Conservation (phyloP, 345 rosid genomes). For the Sonneratia alba region DNA sequence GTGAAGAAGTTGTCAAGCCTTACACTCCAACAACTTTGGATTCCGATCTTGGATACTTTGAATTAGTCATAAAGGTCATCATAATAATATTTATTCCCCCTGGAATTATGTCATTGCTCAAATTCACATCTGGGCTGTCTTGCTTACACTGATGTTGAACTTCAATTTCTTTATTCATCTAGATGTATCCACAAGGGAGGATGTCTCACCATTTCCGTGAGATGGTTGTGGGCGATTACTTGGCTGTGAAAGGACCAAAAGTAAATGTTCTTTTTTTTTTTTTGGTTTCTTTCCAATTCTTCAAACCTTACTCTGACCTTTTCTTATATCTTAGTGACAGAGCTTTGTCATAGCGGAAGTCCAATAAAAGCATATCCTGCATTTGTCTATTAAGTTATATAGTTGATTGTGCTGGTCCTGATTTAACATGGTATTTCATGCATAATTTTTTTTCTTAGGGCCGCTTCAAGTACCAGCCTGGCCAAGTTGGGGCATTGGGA, state of each 20-base stretch:
- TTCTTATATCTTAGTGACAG: neutral
- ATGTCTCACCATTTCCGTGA: conserved; percentile 67
- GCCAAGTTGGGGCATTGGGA: conserved; percentile 54
- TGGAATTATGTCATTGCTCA: neutral
- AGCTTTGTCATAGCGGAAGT: neutral
- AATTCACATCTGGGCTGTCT: neutral
- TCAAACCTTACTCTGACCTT: neutral
- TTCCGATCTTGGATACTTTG: conserved; percentile 48
- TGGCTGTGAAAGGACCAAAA: conserved; percentile 69
- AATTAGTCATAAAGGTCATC: conserved; percentile 43
- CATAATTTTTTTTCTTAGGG: conserved; percentile 26
- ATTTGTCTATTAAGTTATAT: neutral
- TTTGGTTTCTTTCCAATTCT: neutral
- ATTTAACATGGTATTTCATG: neutral
- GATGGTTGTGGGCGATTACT: conserved; percentile 45
- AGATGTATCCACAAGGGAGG: conserved; percentile 78
- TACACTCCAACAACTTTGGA: conserved; percentile 53
- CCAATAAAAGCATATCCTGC: neutral
- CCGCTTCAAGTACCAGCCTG: conserved; percentile 56
- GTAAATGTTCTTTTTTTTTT: conserved; percentile 15
- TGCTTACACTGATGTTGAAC: neutral
- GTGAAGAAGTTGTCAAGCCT: conserved; percentile 37
- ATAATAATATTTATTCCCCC: neutral
- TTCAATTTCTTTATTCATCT: neutral
- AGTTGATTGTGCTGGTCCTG: neutral